Conservation (phyloP, 148 eudicot species). For the Euryodendron excelsum region DNA sequence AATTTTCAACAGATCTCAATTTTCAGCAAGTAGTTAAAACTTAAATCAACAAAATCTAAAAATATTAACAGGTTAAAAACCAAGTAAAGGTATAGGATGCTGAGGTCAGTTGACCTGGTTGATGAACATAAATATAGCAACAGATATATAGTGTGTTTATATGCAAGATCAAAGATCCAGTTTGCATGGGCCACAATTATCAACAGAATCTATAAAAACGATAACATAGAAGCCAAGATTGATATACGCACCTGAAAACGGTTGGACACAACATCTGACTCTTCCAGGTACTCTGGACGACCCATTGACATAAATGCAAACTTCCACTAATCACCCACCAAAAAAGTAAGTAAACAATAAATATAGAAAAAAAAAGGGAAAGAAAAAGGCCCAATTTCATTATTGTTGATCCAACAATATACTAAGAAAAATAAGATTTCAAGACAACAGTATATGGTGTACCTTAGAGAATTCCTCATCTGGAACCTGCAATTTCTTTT, state of each 20-base stretch:
- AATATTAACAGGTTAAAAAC: too few species aligned
- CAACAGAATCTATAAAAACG: not conserved
- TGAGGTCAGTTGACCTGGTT: not conserved
- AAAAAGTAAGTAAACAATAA: not conserved
- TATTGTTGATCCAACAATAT: not conserved
- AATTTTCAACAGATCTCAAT: too few species aligned
- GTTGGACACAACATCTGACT: constrained; percentile 4
- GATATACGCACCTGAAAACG: constrained; percentile 1
- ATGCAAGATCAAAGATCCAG: not conserved
- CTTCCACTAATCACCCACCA: constrained; percentile 15
- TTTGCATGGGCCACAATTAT: not conserved
- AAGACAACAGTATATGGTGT: not conserved
- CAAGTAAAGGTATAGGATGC: too few species aligned
- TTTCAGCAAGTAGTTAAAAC: too few species aligned
- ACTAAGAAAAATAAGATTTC: not conserved
- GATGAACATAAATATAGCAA: too few species aligned
- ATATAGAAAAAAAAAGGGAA: not conserved
- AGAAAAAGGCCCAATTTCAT: not conserved
- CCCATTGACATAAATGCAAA: constrained; percentile 5
- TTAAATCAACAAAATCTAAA: too few species aligned
- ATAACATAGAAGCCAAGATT: not conserved
- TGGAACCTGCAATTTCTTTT: constrained; percentile 70
- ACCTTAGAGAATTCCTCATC: constrained; percentile 94
- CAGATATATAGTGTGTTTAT: not conserved
- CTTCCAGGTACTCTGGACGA: constrained; percentile 17